These are phyloP conservation scores for Dovyalis caffra DNA, from an alignment of 345 rosid species.

Conservation along the genomic window DNA sequence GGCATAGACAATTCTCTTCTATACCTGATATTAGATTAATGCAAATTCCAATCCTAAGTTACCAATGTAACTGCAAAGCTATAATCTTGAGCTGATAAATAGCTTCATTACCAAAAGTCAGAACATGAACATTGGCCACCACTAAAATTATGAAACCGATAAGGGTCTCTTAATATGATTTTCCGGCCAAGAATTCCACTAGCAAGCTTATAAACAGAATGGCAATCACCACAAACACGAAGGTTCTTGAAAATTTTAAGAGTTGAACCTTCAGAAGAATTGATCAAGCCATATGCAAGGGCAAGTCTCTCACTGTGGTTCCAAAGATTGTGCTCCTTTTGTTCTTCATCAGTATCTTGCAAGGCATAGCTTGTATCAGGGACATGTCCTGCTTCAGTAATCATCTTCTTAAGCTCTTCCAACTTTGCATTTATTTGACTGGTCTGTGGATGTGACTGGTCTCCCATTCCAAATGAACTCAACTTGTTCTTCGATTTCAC, in stretches of 20 bases:
- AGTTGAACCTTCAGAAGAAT: conserved; percentile 53
- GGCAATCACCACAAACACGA: conserved; percentile 82
- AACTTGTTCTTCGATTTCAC: conserved; percentile 67
- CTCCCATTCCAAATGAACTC: conserved; percentile 73
- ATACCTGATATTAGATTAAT: too few species aligned
- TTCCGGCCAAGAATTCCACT: conserved; percentile 49
- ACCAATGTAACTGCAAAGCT: too few species aligned
- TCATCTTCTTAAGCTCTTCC: conserved; percentile 72
- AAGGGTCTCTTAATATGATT: conserved; percentile 70
- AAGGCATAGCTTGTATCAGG: conserved; percentile 73
- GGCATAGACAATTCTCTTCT: too few species aligned
- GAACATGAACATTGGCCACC: conserved; percentile 74
- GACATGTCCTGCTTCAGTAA: conserved; percentile 74
- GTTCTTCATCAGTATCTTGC: conserved; percentile 94
- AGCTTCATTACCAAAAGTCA: conserved; percentile 63
- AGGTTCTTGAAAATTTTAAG: conserved; percentile 76
- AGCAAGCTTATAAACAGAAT: conserved; percentile 72
- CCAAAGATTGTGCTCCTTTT: conserved; percentile 87
- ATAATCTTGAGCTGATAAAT: not conserved
- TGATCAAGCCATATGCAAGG: conserved; percentile 68
- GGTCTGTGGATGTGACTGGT: conserved; percentile 57
- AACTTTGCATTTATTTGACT: conserved; percentile 60
- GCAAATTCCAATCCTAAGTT: too few species aligned
- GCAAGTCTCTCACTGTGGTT: conserved; percentile 91
- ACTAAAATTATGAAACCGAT: conserved; percentile 78